Base-by-base conservation (phyloP, 2,329 filamentous ascomycete genomes). In the Scedosporium apiospermum region DNA sequence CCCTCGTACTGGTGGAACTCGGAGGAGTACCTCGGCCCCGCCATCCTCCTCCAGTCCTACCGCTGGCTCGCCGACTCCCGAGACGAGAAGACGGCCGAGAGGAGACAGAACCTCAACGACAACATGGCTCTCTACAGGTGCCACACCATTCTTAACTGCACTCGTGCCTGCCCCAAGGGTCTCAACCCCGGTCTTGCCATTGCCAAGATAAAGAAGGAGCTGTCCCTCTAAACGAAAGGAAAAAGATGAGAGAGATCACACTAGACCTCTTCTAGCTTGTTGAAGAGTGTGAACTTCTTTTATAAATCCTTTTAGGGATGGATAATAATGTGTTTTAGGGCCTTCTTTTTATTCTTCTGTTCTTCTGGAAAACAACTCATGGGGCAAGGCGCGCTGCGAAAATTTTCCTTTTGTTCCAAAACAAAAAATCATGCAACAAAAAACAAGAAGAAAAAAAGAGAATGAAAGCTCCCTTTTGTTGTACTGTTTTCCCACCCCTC, bases 1-100 rank as follows among this genome's bases (percentile, higher is more conserved):
- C 95, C 95, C n/a, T 97, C 92, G 18, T 99, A 99, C 84, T 99
- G 95, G 95, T 99, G 95, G 95, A 99, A 99, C 83, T 88, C 89
- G 69, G 93, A 98, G 80, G 93, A 98, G 78, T 99, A 99, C 81
- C 90, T 99, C 60, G 95, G 95, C 66, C 95, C 95, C 64, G 95
- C 95, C 68, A 91, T 99, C 65, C 89, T 99, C 61, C 87, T 99
- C 68, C 95, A 99, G 80, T 96, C 92, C 7, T 99, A 98, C 87
- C 88, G 93, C 74, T 99, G 95, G 95, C 83, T 99, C 68, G 89
- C 88, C 73, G 95, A 99, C 76, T 96, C 91, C 53, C 89, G 95
- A 77, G 95, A 99, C 75, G 89, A 97, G 85, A 87, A 85, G 77
- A 96, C 83, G 71, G 87, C 84, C 64, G 87, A 96, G 84, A 89